phyloP scores from a whole-genome alignment of 495 filamentous ascomycete species.

The Penicillium cosmopolitanum region DNA sequence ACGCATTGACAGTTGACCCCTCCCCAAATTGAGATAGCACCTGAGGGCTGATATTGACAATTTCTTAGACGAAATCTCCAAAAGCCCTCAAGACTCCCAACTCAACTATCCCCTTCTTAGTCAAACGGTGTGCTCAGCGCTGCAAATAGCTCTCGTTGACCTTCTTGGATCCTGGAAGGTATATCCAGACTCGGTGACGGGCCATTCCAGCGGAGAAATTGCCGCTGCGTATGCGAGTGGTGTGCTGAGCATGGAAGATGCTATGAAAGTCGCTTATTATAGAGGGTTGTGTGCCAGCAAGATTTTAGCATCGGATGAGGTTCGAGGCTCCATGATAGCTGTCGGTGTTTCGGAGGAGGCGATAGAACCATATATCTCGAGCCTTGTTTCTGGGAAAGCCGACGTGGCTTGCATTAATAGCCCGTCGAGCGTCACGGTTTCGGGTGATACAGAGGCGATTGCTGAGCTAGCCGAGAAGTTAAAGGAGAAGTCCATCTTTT shows the following conservation, averaged over 20 bases:
- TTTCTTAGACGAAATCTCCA: conserved; percentile 18
- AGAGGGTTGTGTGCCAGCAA: conserved; percentile 28
- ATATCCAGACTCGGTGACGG: conserved; percentile 44
- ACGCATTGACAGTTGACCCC: neutral
- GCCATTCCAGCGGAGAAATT: conserved; percentile 68
- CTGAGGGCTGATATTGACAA: neutral
- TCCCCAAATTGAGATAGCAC: neutral
- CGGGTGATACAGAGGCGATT: conserved; percentile 41
- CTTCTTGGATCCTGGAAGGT: conserved; percentile 36
- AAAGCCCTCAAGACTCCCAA: conserved; percentile 5
- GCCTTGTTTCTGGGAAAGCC: conserved; percentile 12
- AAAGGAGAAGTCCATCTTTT: conserved; percentile 7
- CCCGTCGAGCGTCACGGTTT: conserved; percentile 45
- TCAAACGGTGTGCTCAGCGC: conserved; percentile 29
- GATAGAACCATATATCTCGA: conserved; percentile 19
- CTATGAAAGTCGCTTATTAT: conserved; percentile 32
- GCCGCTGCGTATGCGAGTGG: conserved; percentile 39
- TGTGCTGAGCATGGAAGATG: conserved; percentile 41
- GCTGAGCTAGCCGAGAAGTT: conserved; percentile 19
- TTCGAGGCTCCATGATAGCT: conserved; percentile 40
- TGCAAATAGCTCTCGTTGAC: conserved; percentile 42
- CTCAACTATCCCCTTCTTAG: conserved; percentile 22
- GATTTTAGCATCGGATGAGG: conserved; percentile 7
- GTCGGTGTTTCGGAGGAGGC: conserved; percentile 31
- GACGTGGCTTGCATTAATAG: conserved; percentile 55